A percentile compares a stretch with the other conserved stretches of the same genome.
Conservation (phyloP, 139 green algal genomes). For the Edaphochlamys debaryana region DNA sequence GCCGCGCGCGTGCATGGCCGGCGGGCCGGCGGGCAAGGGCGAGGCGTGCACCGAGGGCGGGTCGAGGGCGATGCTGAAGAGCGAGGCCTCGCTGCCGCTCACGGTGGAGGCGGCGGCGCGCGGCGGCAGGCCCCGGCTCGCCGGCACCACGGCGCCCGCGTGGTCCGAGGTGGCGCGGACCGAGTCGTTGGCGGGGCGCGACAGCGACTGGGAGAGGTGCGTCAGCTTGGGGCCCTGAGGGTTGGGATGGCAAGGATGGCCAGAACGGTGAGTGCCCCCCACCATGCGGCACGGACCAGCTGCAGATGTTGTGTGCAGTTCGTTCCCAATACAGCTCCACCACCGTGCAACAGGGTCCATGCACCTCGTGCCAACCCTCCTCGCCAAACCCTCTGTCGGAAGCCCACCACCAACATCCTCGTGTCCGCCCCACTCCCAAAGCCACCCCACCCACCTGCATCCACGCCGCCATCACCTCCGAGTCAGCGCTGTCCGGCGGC, state of each 20-base stretch:
- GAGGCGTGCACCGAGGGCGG: not conserved
- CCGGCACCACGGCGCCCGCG: too few relatives aligned
- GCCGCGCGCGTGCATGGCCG: not conserved
- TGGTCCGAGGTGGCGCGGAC: not conserved
- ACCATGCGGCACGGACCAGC: too few relatives aligned
- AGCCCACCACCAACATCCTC: too few relatives aligned
- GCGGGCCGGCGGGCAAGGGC: not conserved
- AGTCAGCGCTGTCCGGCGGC: conserved; percentile 12
- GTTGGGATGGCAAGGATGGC: not conserved
- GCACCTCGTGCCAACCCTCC: too few relatives aligned
- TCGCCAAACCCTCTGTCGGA: too few relatives aligned
- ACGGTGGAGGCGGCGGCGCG: not conserved
- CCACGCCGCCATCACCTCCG: conserved; percentile 14
- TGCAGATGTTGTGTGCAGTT: too few relatives aligned
- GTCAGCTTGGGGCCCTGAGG: conserved; percentile 19
- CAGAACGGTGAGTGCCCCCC: too few relatives aligned
- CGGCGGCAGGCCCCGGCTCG: too few relatives aligned
- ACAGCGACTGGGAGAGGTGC: not conserved
- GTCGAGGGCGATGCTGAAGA: conserved; percentile 27
- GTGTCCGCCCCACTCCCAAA: too few relatives aligned
- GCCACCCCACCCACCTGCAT: conserved; percentile 12
- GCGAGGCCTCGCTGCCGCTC: conserved; percentile 18
- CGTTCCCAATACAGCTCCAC: too few relatives aligned
- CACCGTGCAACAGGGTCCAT: too few relatives aligned
- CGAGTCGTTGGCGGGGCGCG: not conserved